Evolutionary conservation across 768 basidiomycete genomes (phyloP).

Genomic region (Leccinum fibrillosum): DNA sequence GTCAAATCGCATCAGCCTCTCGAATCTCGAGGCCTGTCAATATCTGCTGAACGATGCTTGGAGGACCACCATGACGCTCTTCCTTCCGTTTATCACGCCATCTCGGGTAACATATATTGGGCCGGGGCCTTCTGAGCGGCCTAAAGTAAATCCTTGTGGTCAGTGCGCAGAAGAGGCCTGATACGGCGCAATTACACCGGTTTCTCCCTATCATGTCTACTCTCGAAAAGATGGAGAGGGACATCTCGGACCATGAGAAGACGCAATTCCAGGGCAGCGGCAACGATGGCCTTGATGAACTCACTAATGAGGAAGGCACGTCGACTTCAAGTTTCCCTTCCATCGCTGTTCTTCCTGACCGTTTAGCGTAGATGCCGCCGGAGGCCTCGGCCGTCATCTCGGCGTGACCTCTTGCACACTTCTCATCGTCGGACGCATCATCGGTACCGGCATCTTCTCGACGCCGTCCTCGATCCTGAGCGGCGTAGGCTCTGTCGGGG

Average conservation of each 20-base stretch:
- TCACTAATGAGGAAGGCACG: slow-evolving; percentile 50
- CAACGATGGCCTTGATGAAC: slow-evolving; percentile 37
- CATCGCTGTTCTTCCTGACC: neutral
- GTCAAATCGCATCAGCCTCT: neutral
- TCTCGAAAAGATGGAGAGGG: neutral
- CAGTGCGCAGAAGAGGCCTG: neutral
- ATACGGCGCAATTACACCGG: neutral
- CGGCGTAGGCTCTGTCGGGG: slow-evolving; percentile 55
- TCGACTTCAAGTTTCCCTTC: neutral
- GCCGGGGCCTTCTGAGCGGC: neutral
- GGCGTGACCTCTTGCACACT: slow-evolving; percentile 57
- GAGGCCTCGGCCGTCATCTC: slow-evolving; percentile 56
- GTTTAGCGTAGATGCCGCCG: slow-evolving; percentile 41
- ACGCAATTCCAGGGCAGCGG: neutral
- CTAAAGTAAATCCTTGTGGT: neutral
- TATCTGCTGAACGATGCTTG: too few species aligned
- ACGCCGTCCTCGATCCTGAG: slow-evolving; percentile 57
- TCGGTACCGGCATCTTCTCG: slow-evolving; percentile 65
- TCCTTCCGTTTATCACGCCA: too few species aligned
- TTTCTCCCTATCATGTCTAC: slow-evolving; percentile 8
- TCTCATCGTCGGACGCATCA: slow-evolving; percentile 54
- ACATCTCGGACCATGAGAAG: slow-evolving; percentile 2
- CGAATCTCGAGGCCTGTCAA: too few species aligned
- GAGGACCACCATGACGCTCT: too few species aligned
- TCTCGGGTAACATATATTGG: too few species aligned